Conservation (phyloP, 768 basidiomycete genomes). For the Pholiota molesta region DNA sequence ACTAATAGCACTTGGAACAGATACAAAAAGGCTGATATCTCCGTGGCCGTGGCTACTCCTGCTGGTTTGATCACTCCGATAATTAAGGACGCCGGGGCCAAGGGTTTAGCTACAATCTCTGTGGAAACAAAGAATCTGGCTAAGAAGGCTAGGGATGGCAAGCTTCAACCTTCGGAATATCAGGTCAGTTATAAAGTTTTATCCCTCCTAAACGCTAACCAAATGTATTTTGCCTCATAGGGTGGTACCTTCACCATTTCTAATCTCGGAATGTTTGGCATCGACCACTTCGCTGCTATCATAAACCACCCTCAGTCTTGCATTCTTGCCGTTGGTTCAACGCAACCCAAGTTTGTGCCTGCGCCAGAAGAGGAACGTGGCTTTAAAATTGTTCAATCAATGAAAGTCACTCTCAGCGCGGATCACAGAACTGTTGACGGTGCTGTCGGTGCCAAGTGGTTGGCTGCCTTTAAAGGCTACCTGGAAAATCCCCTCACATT, state of each 20-base stretch:
- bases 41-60: conserved; percentile 94
- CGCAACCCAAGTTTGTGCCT: conserved; percentile 82
- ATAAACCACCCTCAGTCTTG: conserved; percentile 99
- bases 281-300: conserved; percentile 96
- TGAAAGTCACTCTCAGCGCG: conserved; percentile 95
- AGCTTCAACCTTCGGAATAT: conserved; percentile 93
- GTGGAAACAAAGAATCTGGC: conserved; percentile 91
- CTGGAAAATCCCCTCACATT: conserved; percentile 96
- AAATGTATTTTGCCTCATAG: conserved; percentile 35
- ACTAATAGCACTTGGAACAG: conserved; percentile 36
- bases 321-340: conserved; percentile 93
- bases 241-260: conserved; percentile 99
- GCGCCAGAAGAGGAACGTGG: conserved; percentile 91
- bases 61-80: conserved; percentile 97
- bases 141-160: conserved; percentile 95
- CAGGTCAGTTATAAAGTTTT: conserved; percentile 55
- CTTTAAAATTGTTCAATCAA: conserved; percentile 88
- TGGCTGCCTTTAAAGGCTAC: conserved; percentile 93
- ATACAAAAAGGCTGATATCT: conserved; percentile 97
- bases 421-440: conserved; percentile 98
- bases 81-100: conserved; percentile 88
- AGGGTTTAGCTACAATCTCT: conserved; percentile 93
- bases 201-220: conserved; percentile 10
- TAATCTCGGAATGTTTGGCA: conserved; percentile 97
- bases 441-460: conserved; percentile 91